A percentile compares a stretch with the other conserved stretches of the same genome.
phyloP scores from a whole-genome alignment of 768 basidiomycete genomes.

The Dendrothele bispora region DNA sequence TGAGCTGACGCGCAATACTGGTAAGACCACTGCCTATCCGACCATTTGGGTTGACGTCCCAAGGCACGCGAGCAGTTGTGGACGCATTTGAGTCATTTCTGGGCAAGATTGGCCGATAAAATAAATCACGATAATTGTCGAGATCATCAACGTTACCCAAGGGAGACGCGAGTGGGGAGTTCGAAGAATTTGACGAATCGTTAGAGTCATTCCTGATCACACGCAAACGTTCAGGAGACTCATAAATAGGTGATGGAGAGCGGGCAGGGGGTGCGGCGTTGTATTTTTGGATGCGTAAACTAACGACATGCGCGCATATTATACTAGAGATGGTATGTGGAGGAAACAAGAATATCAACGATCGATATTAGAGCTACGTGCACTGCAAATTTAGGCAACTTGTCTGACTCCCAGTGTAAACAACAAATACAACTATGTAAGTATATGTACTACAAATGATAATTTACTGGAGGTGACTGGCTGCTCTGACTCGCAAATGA shows the following conservation, averaged over 20 bases:
- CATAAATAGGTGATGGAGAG: conserved; percentile 20
- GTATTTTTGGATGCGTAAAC: conserved; percentile 16
- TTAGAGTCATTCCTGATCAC: too few relatives aligned
- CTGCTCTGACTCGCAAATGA: too few relatives aligned
- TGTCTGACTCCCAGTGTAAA: too few relatives aligned
- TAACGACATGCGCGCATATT: too few relatives aligned
- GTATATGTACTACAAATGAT: too few relatives aligned
- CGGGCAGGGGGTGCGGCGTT: conserved; percentile 14
- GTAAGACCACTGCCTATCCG: conserved; percentile 46
- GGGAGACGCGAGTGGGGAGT: conserved; percentile 44
- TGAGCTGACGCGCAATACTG: conserved; percentile 49
- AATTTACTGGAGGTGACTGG: too few relatives aligned
- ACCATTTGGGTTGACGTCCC: conserved; percentile 28
- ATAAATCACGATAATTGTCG: conserved; percentile 73
- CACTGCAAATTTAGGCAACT: too few relatives aligned
- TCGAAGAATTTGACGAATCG: conserved; percentile 24
- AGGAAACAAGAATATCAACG: too few relatives aligned
- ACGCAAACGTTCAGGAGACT: conserved; percentile 19
- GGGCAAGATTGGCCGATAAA: conserved; percentile 52
- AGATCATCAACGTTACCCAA: conserved; percentile 64
- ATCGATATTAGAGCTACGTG: too few relatives aligned
- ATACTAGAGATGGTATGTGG: too few relatives aligned
- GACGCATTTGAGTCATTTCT: conserved; percentile 23
- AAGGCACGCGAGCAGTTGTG: conserved; percentile 27
- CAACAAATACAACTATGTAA: too few relatives aligned